Conservation (phyloP, 163 green algal genomes). For the Scenedesmus sp. region DNA sequence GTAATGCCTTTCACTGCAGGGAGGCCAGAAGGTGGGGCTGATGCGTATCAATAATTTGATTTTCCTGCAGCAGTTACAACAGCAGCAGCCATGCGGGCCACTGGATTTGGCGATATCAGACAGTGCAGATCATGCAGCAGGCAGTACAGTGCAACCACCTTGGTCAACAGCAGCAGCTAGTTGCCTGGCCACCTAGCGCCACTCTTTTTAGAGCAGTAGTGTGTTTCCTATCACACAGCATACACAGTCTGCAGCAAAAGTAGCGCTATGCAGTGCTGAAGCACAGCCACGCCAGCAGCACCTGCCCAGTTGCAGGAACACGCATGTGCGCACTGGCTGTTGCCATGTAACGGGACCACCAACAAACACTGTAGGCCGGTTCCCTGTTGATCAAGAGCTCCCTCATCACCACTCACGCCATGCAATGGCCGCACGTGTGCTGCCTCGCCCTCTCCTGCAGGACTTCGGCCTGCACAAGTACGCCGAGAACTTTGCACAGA, state of each 20-base stretch:
- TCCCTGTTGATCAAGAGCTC: not conserved
- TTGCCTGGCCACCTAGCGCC: not conserved
- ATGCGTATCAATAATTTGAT: not conserved
- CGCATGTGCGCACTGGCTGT: too few relatives aligned
- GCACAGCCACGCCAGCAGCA: not conserved
- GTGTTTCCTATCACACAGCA: not conserved
- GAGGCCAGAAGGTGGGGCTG: conserved; percentile 40
- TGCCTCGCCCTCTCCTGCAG: not conserved
- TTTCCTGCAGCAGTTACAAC: not conserved
- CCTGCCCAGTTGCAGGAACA: not conserved
- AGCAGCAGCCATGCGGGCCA: not conserved
- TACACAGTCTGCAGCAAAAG: not conserved
- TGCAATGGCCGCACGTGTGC: not conserved
- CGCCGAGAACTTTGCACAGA: conserved; percentile 32
- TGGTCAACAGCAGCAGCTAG: not conserved
- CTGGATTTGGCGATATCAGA: not conserved
- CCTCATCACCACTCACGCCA: not conserved
- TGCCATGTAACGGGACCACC: not conserved
- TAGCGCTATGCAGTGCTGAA: not conserved
- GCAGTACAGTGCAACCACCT: not conserved
- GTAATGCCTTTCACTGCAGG: not conserved
- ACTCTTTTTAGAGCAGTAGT: not conserved
- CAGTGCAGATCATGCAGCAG: not conserved
- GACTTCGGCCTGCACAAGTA: conserved; percentile 53
- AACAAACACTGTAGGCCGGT: not conserved